Base-by-base conservation (phyloP, 331 rosid species). In the Phaseolus coccineus region DNA sequence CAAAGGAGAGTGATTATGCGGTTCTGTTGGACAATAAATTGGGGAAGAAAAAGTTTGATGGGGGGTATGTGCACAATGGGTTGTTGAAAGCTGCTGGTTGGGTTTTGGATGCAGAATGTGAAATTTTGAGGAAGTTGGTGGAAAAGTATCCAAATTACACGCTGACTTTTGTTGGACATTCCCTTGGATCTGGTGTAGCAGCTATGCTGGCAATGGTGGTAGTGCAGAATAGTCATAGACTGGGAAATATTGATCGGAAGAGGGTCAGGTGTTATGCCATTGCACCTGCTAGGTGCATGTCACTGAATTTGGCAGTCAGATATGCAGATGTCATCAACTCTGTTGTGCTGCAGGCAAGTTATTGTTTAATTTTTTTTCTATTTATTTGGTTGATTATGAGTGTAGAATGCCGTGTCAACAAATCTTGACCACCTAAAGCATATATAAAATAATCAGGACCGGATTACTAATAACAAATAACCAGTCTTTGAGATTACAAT, bases 41-140 rank as follows among this genome's bases (percentile, higher is more conserved):
- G 82, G 98, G 98, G 30, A 71, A 90, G 91, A 90, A 6, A 82
- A 94, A 94, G 69, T 83, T 92, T 82, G 98, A 92, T 82, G 94
- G 96, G 4, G 97, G 98, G 6, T 94, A 92, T 87, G 98, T 94
- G 82, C 98, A 94, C 84, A 94, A 92, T 76, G 98, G 98, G 76
- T 89, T 94, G 40, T 80, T 92, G 88, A 90, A 92, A 71, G 91
- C 97, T 59, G 97, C 98, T 28, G 89, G 74, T 39, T 86, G 86
- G 88, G 89, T 94, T 69, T 84, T 92, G 92, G 93, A 92, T 51
- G 80, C 84, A 37, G 97, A 92, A 84, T 78, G 86, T 74, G 84
- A 89, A 31, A 64, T 74, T 65, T 83, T 94, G 87, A 90, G 68
- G 90, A 87, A 88, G 46, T 84, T 94, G 88, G 79, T 88, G 47